Percentiles rank a stretch among this genome's conserved stretches.
These are phyloP conservation scores for Mycena vulgaris DNA, from an alignment of 768 basidiomycete genomes.

Conservation along the genomic window DNA sequence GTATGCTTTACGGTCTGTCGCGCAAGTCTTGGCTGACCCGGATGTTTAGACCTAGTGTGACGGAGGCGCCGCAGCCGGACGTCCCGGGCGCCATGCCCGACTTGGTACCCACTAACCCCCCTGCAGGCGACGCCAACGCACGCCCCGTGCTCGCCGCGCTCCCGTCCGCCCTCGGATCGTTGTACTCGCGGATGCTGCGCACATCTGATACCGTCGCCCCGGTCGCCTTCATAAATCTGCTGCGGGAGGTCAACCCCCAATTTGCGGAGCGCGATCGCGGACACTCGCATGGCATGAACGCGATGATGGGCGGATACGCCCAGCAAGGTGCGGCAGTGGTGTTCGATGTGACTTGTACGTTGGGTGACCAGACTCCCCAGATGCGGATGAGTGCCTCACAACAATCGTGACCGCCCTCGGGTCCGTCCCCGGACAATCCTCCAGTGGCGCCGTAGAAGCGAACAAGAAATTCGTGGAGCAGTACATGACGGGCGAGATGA, in stretches of 20 bases:
- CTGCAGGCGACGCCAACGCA: constrained; percentile 30
- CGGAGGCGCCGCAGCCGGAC: not conserved
- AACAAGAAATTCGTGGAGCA: constrained; percentile 81
- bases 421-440: constrained; percentile 69
- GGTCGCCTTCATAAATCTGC: constrained; percentile 71
- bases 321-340: constrained; percentile 74
- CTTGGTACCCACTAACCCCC: constrained; percentile 3
- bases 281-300: constrained; percentile 53
- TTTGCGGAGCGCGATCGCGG: constrained; percentile 82
- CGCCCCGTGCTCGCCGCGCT: constrained; percentile 58
- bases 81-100: constrained; percentile 20
- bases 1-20: constrained; percentile 54
- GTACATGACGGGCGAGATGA: constrained; percentile 85
- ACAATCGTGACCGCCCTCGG: constrained; percentile 81
- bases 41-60: constrained; percentile 1
- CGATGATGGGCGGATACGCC: constrained; percentile 67
- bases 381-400: constrained; percentile 93
- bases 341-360: not conserved
- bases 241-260: constrained; percentile 89
- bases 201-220: constrained; percentile 88
- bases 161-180: constrained; percentile 71
- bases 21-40: not conserved
- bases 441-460: constrained; percentile 45
- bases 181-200: constrained; percentile 80
- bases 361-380: constrained; percentile 53